Evolutionary conservation across 768 basidiomycete genomes (phyloP).

Genomic region (Auriscalpium orientale): DNA sequence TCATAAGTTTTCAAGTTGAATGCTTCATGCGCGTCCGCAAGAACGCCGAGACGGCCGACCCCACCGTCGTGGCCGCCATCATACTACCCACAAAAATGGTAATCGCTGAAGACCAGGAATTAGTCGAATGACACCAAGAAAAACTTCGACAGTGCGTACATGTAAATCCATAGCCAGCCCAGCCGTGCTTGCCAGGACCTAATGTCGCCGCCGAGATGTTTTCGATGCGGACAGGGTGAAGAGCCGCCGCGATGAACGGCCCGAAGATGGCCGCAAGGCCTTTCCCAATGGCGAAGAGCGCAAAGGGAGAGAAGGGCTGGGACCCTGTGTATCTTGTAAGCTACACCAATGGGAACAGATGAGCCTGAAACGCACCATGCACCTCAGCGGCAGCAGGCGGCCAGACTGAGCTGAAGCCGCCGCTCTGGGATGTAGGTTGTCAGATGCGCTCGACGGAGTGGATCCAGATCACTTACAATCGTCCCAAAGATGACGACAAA

Average conservation of each 20-base stretch:
- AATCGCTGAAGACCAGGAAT: too few species aligned
- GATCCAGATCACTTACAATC: constrained; percentile 3
- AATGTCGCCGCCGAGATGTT: neutral
- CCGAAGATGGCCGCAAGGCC: neutral
- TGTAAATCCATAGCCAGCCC: neutral
- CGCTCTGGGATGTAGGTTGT: neutral
- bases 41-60: too few species aligned
- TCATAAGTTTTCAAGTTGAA: too few species aligned
- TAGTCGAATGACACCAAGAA: too few species aligned
- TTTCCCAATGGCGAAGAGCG: neutral
- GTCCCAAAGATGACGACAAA: constrained; percentile 20
- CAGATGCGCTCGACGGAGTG: neutral
- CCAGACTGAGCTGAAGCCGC: neutral
- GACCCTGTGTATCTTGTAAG: neutral
- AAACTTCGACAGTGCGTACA: neutral
- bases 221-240: neutral
- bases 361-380: neutral
- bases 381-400: neutral
- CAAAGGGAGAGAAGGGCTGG: neutral
- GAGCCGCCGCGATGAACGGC: neutral
- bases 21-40: too few species aligned
- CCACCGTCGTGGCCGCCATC: too few species aligned
- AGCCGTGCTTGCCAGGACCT: neutral
- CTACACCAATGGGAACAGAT: too few species aligned
- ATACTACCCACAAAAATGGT: too few species aligned